A percentile compares a stretch with the other conserved stretches of the same genome.
These are phyloP conservation scores for Fusarium sp. DNA, from an alignment of 2,329 filamentous ascomycete genomes.

Conservation along the genomic window DNA sequence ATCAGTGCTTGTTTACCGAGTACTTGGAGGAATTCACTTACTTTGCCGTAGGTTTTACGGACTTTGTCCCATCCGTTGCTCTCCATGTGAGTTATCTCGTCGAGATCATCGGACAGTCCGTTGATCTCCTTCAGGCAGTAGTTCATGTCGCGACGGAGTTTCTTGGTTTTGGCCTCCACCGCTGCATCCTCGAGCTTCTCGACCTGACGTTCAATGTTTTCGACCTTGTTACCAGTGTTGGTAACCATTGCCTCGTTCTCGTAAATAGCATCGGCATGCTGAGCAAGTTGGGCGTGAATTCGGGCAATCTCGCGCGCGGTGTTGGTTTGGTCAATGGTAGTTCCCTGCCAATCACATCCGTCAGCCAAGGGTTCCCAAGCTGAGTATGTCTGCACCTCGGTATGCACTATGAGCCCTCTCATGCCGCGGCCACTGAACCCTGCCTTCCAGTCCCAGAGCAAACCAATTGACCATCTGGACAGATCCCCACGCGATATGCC, in stretches of 20 bases:
- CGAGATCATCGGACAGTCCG: neutral
- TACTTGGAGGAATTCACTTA: neutral
- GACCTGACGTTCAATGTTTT: neutral
- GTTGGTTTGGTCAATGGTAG: neutral
- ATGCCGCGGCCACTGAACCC: constrained; percentile 14
- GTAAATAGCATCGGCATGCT: neutral
- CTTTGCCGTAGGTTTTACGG: neutral
- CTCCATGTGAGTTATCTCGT: neutral
- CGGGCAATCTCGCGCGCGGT: neutral
- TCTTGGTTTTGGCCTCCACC: neutral
- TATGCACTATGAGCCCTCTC: constrained; percentile 18
- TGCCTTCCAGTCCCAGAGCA: constrained; percentile 25
- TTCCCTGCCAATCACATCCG: constrained; percentile 18
- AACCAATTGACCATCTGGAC: constrained; percentile 22
- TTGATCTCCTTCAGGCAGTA: neutral
- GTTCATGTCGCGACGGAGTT: neutral
- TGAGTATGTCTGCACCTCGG: constrained; percentile 39
- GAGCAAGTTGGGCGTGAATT: neutral
- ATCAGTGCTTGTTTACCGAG: neutral
- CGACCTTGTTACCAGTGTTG: neutral
- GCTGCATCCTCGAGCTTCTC: neutral
- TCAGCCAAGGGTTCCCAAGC: constrained; percentile 26
- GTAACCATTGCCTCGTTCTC: neutral
- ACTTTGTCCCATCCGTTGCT: neutral
- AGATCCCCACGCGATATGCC: neutral